These are phyloP conservation scores for Myrmaecium sp. DNA, from an alignment of 2,329 filamentous ascomycete genomes.

Conservation along the genomic window DNA sequence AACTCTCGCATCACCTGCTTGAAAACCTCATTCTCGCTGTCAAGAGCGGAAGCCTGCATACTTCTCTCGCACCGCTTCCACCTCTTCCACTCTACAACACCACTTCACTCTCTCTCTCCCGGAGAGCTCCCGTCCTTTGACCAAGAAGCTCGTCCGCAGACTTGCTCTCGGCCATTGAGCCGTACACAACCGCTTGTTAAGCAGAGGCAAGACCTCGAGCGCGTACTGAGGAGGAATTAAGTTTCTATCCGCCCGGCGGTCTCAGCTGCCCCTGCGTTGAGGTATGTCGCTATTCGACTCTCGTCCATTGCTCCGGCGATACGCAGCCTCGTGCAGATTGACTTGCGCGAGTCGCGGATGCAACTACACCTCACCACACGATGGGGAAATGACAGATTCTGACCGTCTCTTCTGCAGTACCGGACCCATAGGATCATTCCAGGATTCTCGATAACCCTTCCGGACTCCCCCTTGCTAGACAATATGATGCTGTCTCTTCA, in stretches of 20 bases:
- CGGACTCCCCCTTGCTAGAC: conserved; percentile 55
- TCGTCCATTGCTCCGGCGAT: too few species aligned
- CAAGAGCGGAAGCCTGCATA: too few species aligned
- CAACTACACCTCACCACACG: conserved; percentile 2
- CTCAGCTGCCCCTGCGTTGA: conserved; percentile 73
- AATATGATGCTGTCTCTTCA: conserved; percentile 63
- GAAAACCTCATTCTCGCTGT: too few species aligned
- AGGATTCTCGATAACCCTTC: conserved; percentile 26
- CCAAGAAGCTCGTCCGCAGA: conserved; percentile 4
- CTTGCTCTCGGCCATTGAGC: conserved; percentile 8
- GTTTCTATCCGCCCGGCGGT: conserved; percentile 49
- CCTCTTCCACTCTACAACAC: too few species aligned
- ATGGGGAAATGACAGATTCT: conserved; percentile 4
- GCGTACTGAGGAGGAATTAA: conserved; percentile 27
- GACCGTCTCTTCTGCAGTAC: conserved; percentile 19
- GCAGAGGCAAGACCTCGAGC: conserved; percentile 9
- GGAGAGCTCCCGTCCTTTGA: too few species aligned
- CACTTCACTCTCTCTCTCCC: too few species aligned
- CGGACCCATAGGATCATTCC: conserved; percentile 20
- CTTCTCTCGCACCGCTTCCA: too few species aligned
- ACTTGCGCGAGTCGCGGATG: too few species aligned
- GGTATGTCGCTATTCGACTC: conserved; percentile 34
- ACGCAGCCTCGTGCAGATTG: too few species aligned
- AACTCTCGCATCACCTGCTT: too few species aligned
- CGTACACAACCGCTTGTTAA: conserved; percentile 16